Evolutionary conservation across 139 green algal species (phyloP).

Genomic region (Yamagishiella unicocca): DNA sequence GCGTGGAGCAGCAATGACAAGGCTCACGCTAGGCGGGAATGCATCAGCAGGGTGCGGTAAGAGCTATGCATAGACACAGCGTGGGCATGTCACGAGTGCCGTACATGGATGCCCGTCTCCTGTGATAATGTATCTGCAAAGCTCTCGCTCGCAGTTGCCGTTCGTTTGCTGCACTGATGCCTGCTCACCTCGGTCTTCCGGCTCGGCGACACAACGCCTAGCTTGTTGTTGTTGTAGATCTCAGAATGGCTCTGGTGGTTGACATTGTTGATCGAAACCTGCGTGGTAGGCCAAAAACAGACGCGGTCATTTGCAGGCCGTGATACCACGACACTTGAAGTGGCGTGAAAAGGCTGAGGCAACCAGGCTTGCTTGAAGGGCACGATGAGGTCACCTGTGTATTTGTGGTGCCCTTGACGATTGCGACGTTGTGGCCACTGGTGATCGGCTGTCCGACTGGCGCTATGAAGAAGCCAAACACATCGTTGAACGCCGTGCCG

Average conservation of each 20-base stretch:
- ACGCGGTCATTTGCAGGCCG: background rate
- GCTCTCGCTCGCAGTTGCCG: too few species aligned
- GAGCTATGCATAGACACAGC: too few species aligned
- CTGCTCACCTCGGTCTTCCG: background rate
- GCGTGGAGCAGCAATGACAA: too few species aligned
- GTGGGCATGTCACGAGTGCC: too few species aligned
- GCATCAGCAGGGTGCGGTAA: too few species aligned
- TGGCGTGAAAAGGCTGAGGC: background rate
- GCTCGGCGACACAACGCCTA: background rate
- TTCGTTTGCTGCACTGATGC: too few species aligned
- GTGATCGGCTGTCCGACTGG: conserved; percentile 2
- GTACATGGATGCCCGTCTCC: too few species aligned
- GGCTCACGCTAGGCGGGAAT: too few species aligned
- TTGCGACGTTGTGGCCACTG: conserved; percentile 38
- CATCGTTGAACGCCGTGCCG: conserved; percentile 46
- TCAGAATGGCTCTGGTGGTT: background rate
- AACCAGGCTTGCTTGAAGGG: background rate
- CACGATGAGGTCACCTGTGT: conserved; percentile 15
- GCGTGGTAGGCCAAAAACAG: background rate
- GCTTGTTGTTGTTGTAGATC: conserved; percentile 28
- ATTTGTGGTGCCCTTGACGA: conserved; percentile 23
- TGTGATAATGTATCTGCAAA: too few species aligned
- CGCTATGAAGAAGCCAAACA: conserved; percentile 51
- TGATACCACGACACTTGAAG: background rate
- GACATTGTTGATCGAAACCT: conserved; percentile 53